Evolutionary conservation across 139 green algal genomes (phyloP), one percentile per base, ranked within the genome.

Genomic region (Coelastrella sp.): DNA sequence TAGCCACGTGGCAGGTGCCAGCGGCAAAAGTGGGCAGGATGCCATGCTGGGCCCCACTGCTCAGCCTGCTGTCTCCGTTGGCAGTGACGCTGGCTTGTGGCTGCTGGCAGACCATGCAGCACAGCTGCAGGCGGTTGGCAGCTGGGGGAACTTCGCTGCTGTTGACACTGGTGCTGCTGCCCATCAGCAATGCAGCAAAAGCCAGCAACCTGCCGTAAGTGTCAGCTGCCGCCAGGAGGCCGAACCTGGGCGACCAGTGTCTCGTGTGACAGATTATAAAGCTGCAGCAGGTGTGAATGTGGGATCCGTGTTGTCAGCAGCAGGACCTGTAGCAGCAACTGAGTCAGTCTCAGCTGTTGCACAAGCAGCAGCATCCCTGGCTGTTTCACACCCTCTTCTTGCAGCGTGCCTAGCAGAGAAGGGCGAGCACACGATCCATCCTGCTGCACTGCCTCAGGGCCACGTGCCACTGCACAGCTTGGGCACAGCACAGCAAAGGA

Each of bases 81-180:
- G 73, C 20, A 82, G n/a, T 73, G 73, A 89, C 3, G 85, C 65
- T 11, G 85, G 85, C 17, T 23, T 89, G 58, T 81, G 73, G 85
- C 73, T 89, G 85, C 58, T 89, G 22, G 85, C 85, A 61, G 73
- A 89, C 20, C 85, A 89, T 81, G 85, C 85, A 23, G 82, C 82
- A 57, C 85, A 83, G 71, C 71, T 89, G 47, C 85, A 81, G 32
- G 73, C 71, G 23, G 47, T 68, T 57, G 68, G 66, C 66, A 89
- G 83, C 83, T 19, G 22, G n/a, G 58, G 80, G n/a, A 74, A 86
- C 80, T 22, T 86, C 4, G 20, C 14, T 23, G 20, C 80, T 47
- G 32, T 47, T 74, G 79, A 83, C 11, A 20, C 54, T 14, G 54
- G 14, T 16, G 77, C 54, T 65, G 77, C 77, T 23, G 32, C 32